Percentiles rank a stretch among this genome's conserved stretches.
Conservation (phyloP, 2,329 filamentous ascomycete species). For the Epichloe sibirici region DNA sequence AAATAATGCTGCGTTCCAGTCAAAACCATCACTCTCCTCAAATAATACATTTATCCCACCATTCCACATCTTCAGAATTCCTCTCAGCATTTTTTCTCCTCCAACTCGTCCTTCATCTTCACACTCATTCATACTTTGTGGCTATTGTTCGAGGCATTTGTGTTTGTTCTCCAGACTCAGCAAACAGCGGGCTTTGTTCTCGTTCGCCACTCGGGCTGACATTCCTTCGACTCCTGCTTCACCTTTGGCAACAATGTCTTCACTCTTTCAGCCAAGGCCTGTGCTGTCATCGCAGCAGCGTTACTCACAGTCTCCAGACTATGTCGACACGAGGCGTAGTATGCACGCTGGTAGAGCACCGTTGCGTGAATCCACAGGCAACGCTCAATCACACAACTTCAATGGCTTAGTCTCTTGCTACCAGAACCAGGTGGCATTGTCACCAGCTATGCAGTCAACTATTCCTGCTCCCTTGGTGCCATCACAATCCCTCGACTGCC, state of each 20-base stretch:
- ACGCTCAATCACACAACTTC: conserved; percentile 33
- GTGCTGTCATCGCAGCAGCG: conserved; percentile 40
- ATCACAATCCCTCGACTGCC: conserved; percentile 33
- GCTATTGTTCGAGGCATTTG: conserved; percentile 17
- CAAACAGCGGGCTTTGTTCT: conserved; percentile 15
- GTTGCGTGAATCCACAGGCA: conserved; percentile 40
- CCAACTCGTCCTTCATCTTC: conserved; percentile 19
- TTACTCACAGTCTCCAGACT: conserved; percentile 35
- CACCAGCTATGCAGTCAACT: conserved; percentile 32
- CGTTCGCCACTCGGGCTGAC: conserved; percentile 16
- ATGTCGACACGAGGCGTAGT: conserved; percentile 32
- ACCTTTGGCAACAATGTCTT: conserved; percentile 21
- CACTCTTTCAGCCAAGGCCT: conserved; percentile 30
- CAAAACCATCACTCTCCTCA: conserved; percentile 19
- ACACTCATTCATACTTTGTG: conserved; percentile 16
- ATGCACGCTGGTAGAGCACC: conserved; percentile 29
- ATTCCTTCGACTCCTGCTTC: conserved; percentile 19
- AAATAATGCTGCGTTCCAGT: conserved; percentile 25
- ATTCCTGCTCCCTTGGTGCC: conserved; percentile 39
- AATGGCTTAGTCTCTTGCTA: conserved; percentile 32
- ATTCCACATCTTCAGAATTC: conserved; percentile 31
- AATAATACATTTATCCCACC: conserved; percentile 30
- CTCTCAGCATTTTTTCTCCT: conserved; percentile 31
- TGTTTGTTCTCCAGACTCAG: conserved; percentile 5
- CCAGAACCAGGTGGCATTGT: conserved; percentile 29